Evolutionary conservation across 2,329 filamentous ascomycete species (phyloP).

Genomic region (Trichocomaceae sp.): DNA sequence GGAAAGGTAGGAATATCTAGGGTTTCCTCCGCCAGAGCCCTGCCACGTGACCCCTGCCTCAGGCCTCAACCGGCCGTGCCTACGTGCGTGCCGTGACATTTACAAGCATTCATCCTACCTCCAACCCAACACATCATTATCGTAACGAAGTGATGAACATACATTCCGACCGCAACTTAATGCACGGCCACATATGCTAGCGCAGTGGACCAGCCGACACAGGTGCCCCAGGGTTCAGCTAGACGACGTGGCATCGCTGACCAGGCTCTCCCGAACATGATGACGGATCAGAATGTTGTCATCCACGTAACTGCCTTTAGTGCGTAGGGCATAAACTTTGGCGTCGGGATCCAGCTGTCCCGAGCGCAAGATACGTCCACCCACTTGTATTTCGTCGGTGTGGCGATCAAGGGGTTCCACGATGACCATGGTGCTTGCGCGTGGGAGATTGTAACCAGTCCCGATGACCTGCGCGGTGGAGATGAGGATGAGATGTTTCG

Average conservation of each 20-base stretch:
- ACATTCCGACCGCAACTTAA: neutral
- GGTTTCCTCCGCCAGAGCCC: too few species aligned
- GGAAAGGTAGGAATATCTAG: too few species aligned
- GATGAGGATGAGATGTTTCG: neutral
- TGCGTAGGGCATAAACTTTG: neutral
- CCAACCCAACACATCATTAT: neutral
- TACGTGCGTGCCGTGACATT: too few species aligned
- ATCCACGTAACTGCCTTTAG: neutral
- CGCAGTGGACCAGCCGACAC: neutral
- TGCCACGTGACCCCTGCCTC: too few species aligned
- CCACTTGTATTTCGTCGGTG: neutral
- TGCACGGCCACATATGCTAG: neutral
- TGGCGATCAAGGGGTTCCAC: neutral
- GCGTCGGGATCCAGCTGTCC: neutral
- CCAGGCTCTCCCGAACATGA: neutral
- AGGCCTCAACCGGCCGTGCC: too few species aligned
- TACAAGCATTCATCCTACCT: neutral
- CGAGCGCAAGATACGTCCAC: neutral
- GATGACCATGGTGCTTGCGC: neutral
- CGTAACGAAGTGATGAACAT: neutral
- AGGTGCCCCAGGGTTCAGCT: neutral
- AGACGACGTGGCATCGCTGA: neutral
- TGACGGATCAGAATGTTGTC: neutral
- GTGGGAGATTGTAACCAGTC: neutral
- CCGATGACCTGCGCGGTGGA: neutral